Evolutionary conservation across 495 filamentous ascomycete species (phyloP), one percentile per base, ranked within the genome.

Genomic region (Hypoxylon rickii): DNA sequence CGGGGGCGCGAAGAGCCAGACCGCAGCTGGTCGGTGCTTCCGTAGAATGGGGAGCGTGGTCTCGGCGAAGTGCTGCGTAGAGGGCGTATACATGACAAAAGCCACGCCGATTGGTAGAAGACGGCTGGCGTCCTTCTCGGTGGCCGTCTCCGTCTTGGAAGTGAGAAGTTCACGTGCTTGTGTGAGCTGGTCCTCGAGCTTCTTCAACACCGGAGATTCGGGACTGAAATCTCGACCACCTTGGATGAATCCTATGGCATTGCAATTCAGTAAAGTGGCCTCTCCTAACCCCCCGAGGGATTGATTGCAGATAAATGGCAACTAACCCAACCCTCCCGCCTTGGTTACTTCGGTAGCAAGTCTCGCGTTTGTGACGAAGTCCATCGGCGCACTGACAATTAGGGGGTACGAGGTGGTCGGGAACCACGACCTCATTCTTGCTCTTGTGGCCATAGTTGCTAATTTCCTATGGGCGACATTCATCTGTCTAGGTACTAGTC

Each of bases 1-100:
- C 6, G 71, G 64, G 0, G 86, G 84, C 0, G 87, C 87, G 52
- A 85, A 92, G n/a, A 94, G 72, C 89, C 89, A 94, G 3, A 83
- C 77, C 0, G 88, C 89, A 18, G 79, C 80, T 0, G 89, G 89
- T 2, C 68, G 72, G 64, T 79, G 80, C 10, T 72, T 67, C 31
- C 39, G 52, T 70, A 78, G 57, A 12, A 76, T 49, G 2, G 75
- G 75, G 1, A 72, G 54, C 7, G 60, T 50, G 6, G 67, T 75
- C 26, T 56, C 37, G n/a, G 37, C 44, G 51, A 78, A 74, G 41
- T 71, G 55, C 0, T 38, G 13, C 1, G 61, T 43, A 18, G 65
- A 64, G 6, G 55, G 24, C 33, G 74, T 61, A 41, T 55, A 69
- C 4, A 70, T 48, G 34, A 78, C 51, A 51, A 76, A 70, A 19